phyloP scores from a whole-genome alignment of 805 yeast genomes.

The Teunomyces kruisii region DNA sequence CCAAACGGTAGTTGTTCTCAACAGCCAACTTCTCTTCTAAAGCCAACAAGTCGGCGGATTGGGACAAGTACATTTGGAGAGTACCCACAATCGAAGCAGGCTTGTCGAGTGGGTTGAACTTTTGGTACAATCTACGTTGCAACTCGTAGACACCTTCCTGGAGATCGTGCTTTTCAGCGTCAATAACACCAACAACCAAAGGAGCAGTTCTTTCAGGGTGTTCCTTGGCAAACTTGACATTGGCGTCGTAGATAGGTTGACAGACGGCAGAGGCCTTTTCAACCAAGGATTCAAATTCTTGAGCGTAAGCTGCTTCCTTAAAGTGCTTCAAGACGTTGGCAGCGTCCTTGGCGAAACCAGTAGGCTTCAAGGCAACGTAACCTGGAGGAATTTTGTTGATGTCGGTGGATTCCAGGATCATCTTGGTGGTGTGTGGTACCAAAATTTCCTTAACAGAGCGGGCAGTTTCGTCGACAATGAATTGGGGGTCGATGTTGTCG shows the following conservation, averaged over 20 bases:
- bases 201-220: constrained; percentile 71
- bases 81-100: constrained; percentile 83
- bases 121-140: constrained; percentile 76
- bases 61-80: constrained; percentile 85
- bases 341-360: constrained; percentile 81
- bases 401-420: constrained; percentile 44
- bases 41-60: constrained; percentile 60
- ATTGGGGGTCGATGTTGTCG: constrained; percentile 55
- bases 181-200: constrained; percentile 75
- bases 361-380: constrained; percentile 89
- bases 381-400: constrained; percentile 82
- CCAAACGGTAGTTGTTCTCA: constrained; percentile 64
- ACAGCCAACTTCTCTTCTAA: constrained; percentile 66
- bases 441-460: constrained; percentile 66
- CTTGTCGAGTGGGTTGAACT: constrained; percentile 60
- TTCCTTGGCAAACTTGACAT: constrained; percentile 44
- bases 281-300: constrained; percentile 57
- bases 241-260: constrained; percentile 53
- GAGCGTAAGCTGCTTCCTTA: constrained; percentile 40
- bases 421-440: constrained; percentile 66
- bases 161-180: constrained; percentile 86
- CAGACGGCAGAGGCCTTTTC: constrained; percentile 66
- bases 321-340: constrained; percentile 67
- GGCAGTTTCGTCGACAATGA: constrained; percentile 62
- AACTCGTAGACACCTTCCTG: constrained; percentile 90